Base-by-base conservation (phyloP, 2,329 filamentous ascomycete genomes). In the Pseudocercospora crystallina region DNA sequence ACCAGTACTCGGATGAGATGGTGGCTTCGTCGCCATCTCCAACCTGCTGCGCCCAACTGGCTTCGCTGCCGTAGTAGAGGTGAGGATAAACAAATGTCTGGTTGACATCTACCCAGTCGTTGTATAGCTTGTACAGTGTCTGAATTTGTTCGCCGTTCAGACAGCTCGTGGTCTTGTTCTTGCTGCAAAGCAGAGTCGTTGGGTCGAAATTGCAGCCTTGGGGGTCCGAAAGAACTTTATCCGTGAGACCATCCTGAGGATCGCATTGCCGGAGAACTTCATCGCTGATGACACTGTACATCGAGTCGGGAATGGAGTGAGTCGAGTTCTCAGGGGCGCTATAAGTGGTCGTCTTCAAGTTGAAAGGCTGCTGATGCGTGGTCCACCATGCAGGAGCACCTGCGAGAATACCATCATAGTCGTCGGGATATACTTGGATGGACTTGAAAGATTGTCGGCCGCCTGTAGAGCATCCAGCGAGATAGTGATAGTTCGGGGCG, bases 321-420 rank as follows among this genome's bases (percentile, higher is more conserved):
- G 37, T 20, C 17, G 37, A 40, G 15, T 40, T 40, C 15, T 12
- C 37, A 40, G 37, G 37, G 7, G 37, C 37, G 15, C 26, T 40
- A 7, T 40, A 40, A 20, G n/a, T 40, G 12, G 37, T 40, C 7
- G 37, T 15, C 15, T 40, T 40, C 13, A 40, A 40, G 37, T 40
- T 17, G 9, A 15, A 40, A 8, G 37, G 17, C 37, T 71, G 67
- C 34, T 80, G 57, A 56, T 77, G 73, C 33, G 65, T 71, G 1
- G 70, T 76, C 66, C 74, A 78, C 75, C 76, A 79, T 0, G 76
- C 69, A 12, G 72, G 67, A 7, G 71, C 76, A 7, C 77, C 77
- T n/a, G 79, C 73, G 2, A 82, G 59, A 11, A 78, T 70, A n/a
- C 80, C 80, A 55, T 82, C 79, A 46, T 82, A 81, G 52, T 81